Evolutionary conservation across 1,284 basidiomycete species (phyloP), one percentile per base, ranked within the genome.

Genomic region (Heterobasidion parviporum): DNA sequence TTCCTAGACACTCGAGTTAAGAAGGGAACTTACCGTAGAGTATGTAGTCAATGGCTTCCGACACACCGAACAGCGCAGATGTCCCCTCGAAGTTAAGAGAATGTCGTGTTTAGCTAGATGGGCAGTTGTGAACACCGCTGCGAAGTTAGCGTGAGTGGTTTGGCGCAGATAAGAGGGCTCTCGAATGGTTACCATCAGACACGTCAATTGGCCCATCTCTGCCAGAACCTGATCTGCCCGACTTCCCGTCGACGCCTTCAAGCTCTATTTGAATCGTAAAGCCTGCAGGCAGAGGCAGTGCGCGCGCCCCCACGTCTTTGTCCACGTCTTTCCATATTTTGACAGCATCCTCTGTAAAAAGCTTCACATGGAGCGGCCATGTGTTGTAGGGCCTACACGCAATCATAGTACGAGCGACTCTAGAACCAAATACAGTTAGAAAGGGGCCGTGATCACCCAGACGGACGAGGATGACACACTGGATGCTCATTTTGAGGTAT

Each of bases 181-280:
- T 26, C 26, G 26, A 26, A 10, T 18, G 61, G 75, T 57, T 60
- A 85, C 85, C 73, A 64, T 92, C 90, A 36, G 78, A 78, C 9
- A 89, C 80, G 57, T 79, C 76, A 38, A 93, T 82, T 0, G 84
- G 80, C 3, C 77, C 81, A 26, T 60, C 64, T 45, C 82, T 73
- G 18, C 80, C 79, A 9, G 77, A 74, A 4, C 80, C 77, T 2
- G 59, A 41, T 38, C 70, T 60, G 1, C 79, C 78, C 48, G 79
- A 79, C 55, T 80, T 79, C 0, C 87, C 88, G 63, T 88, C 82
- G 0, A 91, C 87, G 8, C 89, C 89, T 64, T 90, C 86, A 1
- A 85, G 66, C 66, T 90, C 87, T 9, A 81, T 65, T 2, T 70
- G 66, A 47, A 65, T 76, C 2, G 74, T 79, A 54, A 86, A 77